Evolutionary conservation across 2,329 filamentous ascomycete genomes (phyloP).

Genomic region (Xylariales sp.): DNA sequence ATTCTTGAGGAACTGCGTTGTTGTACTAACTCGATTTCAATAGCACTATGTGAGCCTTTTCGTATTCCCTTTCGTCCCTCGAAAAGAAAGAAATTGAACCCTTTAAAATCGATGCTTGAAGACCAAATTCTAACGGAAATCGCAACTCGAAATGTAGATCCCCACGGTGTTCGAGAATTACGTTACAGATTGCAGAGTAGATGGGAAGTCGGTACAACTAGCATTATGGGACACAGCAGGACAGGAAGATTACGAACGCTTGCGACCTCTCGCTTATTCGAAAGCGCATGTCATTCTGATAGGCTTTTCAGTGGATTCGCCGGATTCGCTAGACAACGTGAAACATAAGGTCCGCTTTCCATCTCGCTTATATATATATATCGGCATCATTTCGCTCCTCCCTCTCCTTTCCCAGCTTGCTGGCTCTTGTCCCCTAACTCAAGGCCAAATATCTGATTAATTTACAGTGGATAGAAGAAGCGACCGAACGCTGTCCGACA

Average conservation of each 20-base stretch:
- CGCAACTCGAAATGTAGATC: slow-evolving; percentile 61
- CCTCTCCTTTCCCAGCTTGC: too few relatives aligned
- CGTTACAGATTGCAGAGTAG: slow-evolving; percentile 96
- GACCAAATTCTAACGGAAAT: background rate
- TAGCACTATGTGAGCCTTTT: slow-evolving; percentile 7
- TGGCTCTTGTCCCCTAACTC: too few relatives aligned
- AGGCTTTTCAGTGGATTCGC: slow-evolving; percentile 91
- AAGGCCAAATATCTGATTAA: too few relatives aligned
- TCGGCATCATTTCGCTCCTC: too few relatives aligned
- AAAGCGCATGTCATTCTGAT: slow-evolving; percentile 97
- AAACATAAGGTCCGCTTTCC: slow-evolving; percentile 73
- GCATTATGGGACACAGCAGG: slow-evolving; percentile 99
- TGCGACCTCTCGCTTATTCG: slow-evolving; percentile 91
- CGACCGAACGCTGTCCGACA: slow-evolving; percentile 82
- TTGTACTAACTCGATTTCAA: too few relatives aligned
- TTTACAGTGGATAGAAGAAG: slow-evolving; percentile 90
- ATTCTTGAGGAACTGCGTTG: too few relatives aligned
- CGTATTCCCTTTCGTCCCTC: too few relatives aligned
- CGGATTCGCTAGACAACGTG: slow-evolving; percentile 95
- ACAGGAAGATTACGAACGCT: slow-evolving; percentile 95
- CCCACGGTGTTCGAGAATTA: slow-evolving; percentile 99
- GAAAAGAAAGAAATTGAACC: too few relatives aligned
- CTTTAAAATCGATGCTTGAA: background rate
- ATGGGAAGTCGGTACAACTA: slow-evolving; percentile 97
- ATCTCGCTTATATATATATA: too few relatives aligned